These are phyloP conservation scores for Skeletonema tropicum DNA, from an alignment of 108 stramenopile genomes.

Conservation along the genomic window DNA sequence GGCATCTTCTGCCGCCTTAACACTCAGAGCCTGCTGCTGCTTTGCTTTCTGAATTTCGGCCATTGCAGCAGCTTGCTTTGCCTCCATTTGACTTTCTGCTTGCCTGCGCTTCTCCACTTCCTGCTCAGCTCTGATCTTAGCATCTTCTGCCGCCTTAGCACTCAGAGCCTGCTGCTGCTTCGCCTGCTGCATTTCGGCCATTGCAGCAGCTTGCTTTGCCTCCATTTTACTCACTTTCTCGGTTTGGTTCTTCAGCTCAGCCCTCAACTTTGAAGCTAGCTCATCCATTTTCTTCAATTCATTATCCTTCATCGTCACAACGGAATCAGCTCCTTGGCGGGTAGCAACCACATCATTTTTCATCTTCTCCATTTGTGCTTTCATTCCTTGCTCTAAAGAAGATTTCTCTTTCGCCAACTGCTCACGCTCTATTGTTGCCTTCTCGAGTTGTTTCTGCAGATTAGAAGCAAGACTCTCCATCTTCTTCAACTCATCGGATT, in stretches of 20 bases:
- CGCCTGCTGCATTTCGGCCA: not conserved
- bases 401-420: conserved; percentile 33
- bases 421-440: not conserved
- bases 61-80: not conserved
- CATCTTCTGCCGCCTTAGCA: not conserved
- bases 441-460: conserved; percentile 2
- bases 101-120: not conserved
- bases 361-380: conserved; percentile 14
- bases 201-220: not conserved
- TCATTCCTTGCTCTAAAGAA: conserved; percentile 16
- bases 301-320: not conserved
- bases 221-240: not conserved
- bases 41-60: not conserved
- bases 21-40: conserved; percentile 3
- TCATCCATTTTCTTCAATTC: conserved; percentile 29
- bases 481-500: conserved; percentile 13
- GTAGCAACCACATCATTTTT: conserved; percentile 1
- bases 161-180: conserved; percentile 3
- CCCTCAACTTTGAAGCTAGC: conserved; percentile 15
- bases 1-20: not conserved
- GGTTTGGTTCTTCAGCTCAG: conserved; percentile 5
- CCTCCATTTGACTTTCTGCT: not conserved
- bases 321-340: conserved; percentile 1
- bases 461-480: conserved; percentile 7
- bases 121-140: not conserved